These are phyloP conservation scores for Sanghuangporus sanghuang DNA, from an alignment of 1,284 basidiomycete genomes.

Conservation along the genomic window DNA sequence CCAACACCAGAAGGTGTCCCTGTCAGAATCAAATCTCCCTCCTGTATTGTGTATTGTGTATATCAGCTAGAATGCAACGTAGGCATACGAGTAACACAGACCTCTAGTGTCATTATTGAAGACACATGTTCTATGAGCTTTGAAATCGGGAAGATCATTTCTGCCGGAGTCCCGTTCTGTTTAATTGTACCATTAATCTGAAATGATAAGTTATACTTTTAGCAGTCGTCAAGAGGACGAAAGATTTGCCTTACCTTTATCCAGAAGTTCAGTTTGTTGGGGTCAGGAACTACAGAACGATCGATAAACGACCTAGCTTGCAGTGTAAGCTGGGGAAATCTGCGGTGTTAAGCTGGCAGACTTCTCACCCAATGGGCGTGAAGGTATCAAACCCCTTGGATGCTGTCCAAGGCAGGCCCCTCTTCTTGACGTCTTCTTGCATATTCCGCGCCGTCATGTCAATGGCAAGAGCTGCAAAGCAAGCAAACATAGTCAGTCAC, in stretches of 20 bases:
- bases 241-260: conserved; percentile 52
- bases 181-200: conserved; percentile 80
- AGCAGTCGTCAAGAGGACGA: neutral
- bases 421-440: conserved; percentile 90
- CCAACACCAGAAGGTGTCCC: conserved; percentile 93
- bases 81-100: conserved; percentile 29
- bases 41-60: conserved; percentile 43
- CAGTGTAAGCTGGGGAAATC: conserved; percentile 10
- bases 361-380: conserved; percentile 68
- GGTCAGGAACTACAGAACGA: conserved; percentile 64
- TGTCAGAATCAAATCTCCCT: conserved; percentile 85
- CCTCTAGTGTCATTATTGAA: conserved; percentile 94
- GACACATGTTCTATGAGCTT: conserved; percentile 89
- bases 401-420: conserved; percentile 91
- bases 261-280: conserved; percentile 70
- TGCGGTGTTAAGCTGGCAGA: neutral
- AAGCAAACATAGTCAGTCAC: conserved; percentile 13
- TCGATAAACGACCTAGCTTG: conserved; percentile 71
- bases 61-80: neutral
- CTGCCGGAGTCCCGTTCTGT: conserved; percentile 80
- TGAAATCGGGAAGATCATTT: conserved; percentile 95
- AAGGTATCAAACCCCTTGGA: conserved; percentile 92
- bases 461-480: conserved; percentile 72
- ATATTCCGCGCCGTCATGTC: conserved; percentile 96
- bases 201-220: neutral